Evolutionary conservation across 352 stramenopile species (phyloP).

Genomic region (Pythium aristosporum): DNA sequence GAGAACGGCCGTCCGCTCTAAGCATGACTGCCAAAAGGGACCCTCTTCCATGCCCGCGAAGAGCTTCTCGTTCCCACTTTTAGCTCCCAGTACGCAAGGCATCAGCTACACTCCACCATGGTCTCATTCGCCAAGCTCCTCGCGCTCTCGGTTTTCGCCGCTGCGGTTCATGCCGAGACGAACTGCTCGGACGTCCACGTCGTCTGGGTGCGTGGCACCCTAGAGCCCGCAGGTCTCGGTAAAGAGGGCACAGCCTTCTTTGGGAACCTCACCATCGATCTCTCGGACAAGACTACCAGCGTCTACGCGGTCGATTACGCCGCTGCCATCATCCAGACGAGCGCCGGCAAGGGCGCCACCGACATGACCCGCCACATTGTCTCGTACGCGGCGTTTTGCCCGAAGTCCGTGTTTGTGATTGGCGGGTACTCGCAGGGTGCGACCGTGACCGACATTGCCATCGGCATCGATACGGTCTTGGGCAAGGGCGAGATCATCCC

Average conservation of each 20-base stretch:
- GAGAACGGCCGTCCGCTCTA: no score
- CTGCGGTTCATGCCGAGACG: background rate
- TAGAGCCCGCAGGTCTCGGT: conserved; percentile 30
- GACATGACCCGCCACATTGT: conserved; percentile 39
- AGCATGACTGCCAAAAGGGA: no score
- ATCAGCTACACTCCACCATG: background rate
- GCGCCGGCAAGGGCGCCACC: conserved; percentile 29
- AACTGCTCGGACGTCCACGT: conserved; percentile 10
- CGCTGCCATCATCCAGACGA: conserved; percentile 26
- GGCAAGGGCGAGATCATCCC: conserved; percentile 24
- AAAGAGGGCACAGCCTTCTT: conserved; percentile 27
- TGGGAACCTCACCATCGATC: conserved; percentile 24
- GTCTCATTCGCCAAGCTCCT: conserved; percentile 6
- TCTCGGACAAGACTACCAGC: conserved; percentile 30
- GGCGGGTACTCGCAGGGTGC: conserved; percentile 22
- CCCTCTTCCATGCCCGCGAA: no score
- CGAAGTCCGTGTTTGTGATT: conserved; percentile 20
- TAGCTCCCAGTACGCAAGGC: background rate
- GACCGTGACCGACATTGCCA: conserved; percentile 30
- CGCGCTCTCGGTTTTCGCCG: background rate
- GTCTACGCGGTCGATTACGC: conserved; percentile 34
- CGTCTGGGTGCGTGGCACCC: conserved; percentile 36
- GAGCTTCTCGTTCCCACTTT: conserved; percentile 5
- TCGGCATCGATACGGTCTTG: conserved; percentile 31
- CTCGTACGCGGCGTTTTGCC: conserved; percentile 28